Evolutionary conservation across 192 early-diverging fungal genomes (phyloP).

Genomic region (Coemansia sp.): DNA sequence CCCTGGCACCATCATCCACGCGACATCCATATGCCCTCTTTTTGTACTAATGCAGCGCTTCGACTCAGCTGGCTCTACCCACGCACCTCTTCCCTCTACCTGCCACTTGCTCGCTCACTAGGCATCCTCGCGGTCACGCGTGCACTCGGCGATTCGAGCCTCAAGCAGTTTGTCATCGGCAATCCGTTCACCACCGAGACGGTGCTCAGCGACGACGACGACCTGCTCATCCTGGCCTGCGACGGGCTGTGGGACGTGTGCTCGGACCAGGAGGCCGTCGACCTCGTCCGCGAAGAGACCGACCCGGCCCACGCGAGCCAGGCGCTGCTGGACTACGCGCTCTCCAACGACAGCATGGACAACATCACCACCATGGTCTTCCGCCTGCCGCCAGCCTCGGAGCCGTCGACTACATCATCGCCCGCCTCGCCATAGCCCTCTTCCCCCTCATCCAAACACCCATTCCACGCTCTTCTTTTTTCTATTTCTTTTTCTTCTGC

Average conservation of each 20-base stretch:
- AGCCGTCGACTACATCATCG: neutral
- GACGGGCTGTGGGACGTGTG: slow-evolving; percentile 99
- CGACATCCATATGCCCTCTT: too few relatives aligned
- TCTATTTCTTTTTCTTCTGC: slow-evolving; percentile 2
- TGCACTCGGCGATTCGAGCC: slow-evolving; percentile 88
- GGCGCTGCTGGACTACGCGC: slow-evolving; percentile 76
- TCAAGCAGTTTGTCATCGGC: slow-evolving; percentile 97
- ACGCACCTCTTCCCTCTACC: neutral
- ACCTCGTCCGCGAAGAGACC: slow-evolving; percentile 70
- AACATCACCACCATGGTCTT: slow-evolving; percentile 91
- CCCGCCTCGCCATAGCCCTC: neutral
- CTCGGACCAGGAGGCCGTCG: slow-evolving; percentile 88
- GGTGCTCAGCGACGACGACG: slow-evolving; percentile 66
- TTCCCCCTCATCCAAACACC: too few relatives aligned
- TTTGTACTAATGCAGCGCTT: neutral
- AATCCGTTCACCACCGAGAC: slow-evolving; percentile 95
- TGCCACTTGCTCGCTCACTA: slow-evolving; percentile 30
- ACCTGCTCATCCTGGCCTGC: slow-evolving; percentile 90
- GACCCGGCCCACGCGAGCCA: slow-evolving; percentile 80
- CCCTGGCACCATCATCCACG: too few relatives aligned
- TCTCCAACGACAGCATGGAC: slow-evolving; percentile 91
- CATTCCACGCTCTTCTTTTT: neutral
- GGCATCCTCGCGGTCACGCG: slow-evolving; percentile 93
- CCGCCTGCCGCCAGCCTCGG: slow-evolving; percentile 41
- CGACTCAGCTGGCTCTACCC: neutral